Conservation (phyloP, 352 stramenopile species). For the Phytopythium chamaehyphon region DNA sequence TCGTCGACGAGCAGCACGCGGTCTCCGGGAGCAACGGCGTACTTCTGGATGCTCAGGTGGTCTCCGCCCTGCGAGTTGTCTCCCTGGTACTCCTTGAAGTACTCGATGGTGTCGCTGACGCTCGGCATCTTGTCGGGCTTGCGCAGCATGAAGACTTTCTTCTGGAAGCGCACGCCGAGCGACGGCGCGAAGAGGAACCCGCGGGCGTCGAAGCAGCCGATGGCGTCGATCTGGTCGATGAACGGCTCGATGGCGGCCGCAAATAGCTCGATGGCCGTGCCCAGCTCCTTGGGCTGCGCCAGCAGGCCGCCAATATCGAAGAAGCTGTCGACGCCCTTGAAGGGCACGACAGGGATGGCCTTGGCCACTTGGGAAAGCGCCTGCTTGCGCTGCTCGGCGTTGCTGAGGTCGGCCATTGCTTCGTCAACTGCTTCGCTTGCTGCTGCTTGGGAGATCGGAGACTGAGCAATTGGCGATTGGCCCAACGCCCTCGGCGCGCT, state of each 20-base stretch:
- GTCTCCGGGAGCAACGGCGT: constrained; percentile 69
- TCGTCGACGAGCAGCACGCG: constrained; percentile 97
- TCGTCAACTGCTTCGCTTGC: constrained; percentile 12
- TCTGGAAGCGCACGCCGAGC: constrained; percentile 93
- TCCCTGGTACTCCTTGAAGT: constrained; percentile 92
- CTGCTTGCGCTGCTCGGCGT: constrained; percentile 44
- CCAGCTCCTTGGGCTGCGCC: constrained; percentile 84
- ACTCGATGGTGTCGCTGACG: constrained; percentile 87
- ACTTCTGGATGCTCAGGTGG: constrained; percentile 82
- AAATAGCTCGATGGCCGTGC: constrained; percentile 93
- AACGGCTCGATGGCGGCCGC: constrained; percentile 57
- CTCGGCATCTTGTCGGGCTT: constrained; percentile 98
- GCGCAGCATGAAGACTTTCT: constrained; percentile 98
- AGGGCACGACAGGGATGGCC: constrained; percentile 94
- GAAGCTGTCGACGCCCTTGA: constrained; percentile 94
- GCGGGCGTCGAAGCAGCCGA: constrained; percentile 94
- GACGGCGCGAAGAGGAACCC: constrained; percentile 97
- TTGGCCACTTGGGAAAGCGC: constrained; percentile 68
- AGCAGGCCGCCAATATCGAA: constrained; percentile 97
- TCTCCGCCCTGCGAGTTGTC: constrained; percentile 82
- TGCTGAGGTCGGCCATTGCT: constrained; percentile 35
- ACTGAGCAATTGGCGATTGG: background rate
- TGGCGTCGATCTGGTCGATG: constrained; percentile 59
- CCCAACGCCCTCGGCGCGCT: background rate
- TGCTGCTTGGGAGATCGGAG: constrained; percentile 6